These are phyloP conservation scores for Basipetospora chlamydospora DNA, from an alignment of 2,329 filamentous ascomycete genomes.

Conservation along the genomic window DNA sequence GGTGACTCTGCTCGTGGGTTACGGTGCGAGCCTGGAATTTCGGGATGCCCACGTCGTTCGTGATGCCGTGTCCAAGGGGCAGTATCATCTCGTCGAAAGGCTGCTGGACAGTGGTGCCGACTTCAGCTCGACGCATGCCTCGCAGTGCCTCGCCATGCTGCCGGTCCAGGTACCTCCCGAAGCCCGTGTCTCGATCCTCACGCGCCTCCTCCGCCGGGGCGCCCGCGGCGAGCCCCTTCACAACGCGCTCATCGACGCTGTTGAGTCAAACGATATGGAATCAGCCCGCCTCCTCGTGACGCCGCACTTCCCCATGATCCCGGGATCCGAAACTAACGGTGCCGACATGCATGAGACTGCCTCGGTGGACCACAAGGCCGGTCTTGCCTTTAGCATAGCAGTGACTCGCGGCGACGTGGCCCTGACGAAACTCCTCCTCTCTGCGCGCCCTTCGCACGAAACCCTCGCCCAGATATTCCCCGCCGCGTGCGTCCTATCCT, in stretches of 20 bases:
- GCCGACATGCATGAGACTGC: slow-evolving; percentile 31
- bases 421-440: slow-evolving; percentile 31
- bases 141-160: slow-evolving; percentile 33
- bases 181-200: slow-evolving; percentile 28
- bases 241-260: slow-evolving; percentile 35
- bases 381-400: slow-evolving; percentile 34
- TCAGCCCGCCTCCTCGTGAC: slow-evolving; percentile 35
- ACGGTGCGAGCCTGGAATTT: slow-evolving; percentile 40
- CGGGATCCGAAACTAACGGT: slow-evolving; percentile 9
- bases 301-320: slow-evolving; percentile 23
- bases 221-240: slow-evolving; percentile 31
- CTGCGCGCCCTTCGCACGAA: slow-evolving; percentile 28
- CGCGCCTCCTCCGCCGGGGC: slow-evolving; percentile 32
- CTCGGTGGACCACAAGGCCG: slow-evolving; percentile 36
- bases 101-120: slow-evolving; percentile 29
- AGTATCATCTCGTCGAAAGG: slow-evolving; percentile 29
- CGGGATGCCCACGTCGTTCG: slow-evolving; percentile 34
- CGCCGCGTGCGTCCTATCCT: slow-evolving; percentile 25
- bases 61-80: slow-evolving; percentile 30
- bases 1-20: slow-evolving; percentile 34
- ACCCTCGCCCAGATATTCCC: slow-evolving; percentile 36
- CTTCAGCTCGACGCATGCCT: slow-evolving; percentile 30
- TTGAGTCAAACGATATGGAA: slow-evolving; percentile 29
- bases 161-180: slow-evolving; percentile 31
- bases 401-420: slow-evolving; percentile 28